Evolutionary conservation across 2,329 filamentous ascomycete species (phyloP).

Genomic region (Ophiostoma piceae): DNA sequence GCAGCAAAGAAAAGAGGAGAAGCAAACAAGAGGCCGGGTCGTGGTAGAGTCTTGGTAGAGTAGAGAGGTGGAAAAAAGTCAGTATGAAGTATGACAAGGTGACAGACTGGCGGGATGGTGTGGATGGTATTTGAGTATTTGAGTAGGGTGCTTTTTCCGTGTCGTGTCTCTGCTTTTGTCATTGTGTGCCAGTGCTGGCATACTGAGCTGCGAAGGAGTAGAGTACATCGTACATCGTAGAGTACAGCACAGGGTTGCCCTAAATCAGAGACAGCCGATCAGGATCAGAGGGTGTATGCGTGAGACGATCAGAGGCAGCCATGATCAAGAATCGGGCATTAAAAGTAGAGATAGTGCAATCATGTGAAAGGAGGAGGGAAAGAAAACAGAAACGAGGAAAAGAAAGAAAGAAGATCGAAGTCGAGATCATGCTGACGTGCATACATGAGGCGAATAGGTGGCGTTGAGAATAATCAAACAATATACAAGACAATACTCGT

Average conservation of each 20-base stretch:
- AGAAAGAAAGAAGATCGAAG: too few relatives aligned
- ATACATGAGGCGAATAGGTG: not conserved
- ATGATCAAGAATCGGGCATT: not conserved
- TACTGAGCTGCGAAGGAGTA: too few relatives aligned
- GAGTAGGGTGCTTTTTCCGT: not conserved
- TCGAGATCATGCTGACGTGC: not conserved
- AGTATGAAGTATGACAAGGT: not conserved
- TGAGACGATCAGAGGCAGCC: not conserved
- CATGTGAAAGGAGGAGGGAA: not conserved
- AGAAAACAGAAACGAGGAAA: too few relatives aligned
- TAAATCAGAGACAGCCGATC: conserved; percentile 5
- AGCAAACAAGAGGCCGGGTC: conserved; percentile 4
- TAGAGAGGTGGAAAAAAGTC: not conserved
- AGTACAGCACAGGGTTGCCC: not conserved
- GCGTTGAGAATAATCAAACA: not conserved
- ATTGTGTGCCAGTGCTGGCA: not conserved
- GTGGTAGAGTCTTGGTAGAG: too few relatives aligned
- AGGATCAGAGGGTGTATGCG: not conserved
- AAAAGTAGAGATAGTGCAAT: not conserved
- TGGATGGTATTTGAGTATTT: not conserved
- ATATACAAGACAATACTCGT: too few relatives aligned
- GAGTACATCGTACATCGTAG: too few relatives aligned
- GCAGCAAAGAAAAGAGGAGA: not conserved
- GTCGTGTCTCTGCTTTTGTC: not conserved
- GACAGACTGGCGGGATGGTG: not conserved